Evolutionary conservation across 2,329 filamentous ascomycete species (phyloP), one percentile per base, ranked within the genome.

Genomic region (Diplodia seriata): DNA sequence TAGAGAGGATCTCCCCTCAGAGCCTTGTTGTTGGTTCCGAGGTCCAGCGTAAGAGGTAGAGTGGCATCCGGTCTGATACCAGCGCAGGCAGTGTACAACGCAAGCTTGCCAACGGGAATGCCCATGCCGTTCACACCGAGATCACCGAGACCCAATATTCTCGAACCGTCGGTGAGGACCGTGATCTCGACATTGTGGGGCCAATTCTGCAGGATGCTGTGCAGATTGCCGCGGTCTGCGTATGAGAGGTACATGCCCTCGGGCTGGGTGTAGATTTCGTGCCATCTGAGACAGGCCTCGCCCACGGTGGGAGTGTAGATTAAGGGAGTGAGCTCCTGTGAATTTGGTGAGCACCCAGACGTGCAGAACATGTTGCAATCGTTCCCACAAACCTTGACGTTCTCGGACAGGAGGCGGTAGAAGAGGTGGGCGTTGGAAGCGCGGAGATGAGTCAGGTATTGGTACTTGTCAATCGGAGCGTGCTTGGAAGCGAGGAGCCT

Each of bases 111-210:
- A 73, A 99, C 94, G 70, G 95, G 93, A 80, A 99, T 99, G 72
- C 95, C 95, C 84, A 98, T 97, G 76, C 95, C 95, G 80, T 97
- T 97, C 72, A 99, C 90, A 73, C 95, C 95, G 68, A 98, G 87
- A 81, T 99, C 95, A 74, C 95, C 95, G 47, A 99, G 88, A 76
- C 95, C 94, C 68, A 94, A 89, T 79, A 90, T 97, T 72, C 95
- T 91, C 59, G 94, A 97, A 70, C 95, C 95, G 79, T 99, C 95
- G 18, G 95, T 98, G 74, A 99, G 90, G 78, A 97, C 94, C 76
- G 93, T 97, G 77, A 99, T 99, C 80, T 97, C 93, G 38, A 97
- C 94, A 72, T 93, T 88, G 71, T 95, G 90, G 33, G 93, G 93
- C 95, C 95, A 99, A 81, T 98, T 98, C 76, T 89, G 85, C 72